Conservation (phyloP, 2,329 filamentous ascomycete genomes). For the Curvularia sp. region DNA sequence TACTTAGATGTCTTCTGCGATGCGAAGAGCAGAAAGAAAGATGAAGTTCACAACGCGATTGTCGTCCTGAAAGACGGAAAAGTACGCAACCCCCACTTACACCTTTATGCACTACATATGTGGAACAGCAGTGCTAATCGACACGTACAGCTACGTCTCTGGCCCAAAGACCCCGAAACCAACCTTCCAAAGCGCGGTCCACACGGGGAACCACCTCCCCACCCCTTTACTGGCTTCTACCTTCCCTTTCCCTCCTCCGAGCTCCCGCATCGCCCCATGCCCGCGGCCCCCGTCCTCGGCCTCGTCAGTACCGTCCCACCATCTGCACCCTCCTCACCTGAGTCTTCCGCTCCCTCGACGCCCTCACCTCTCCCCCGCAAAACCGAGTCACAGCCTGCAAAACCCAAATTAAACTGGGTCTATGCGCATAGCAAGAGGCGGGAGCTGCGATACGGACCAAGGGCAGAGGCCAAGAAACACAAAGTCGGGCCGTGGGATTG, state of each 20-base stretch:
- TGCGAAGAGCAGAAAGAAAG: constrained; percentile 43
- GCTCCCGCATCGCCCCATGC: constrained; percentile 44
- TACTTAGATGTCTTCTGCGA: constrained; percentile 58
- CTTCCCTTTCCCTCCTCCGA: constrained; percentile 57
- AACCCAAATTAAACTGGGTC: constrained; percentile 71
- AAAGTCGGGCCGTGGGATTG: constrained; percentile 83
- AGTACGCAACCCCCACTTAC: constrained; percentile 33
- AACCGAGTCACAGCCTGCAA: constrained; percentile 16
- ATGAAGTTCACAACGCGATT: constrained; percentile 53
- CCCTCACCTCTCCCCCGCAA: constrained; percentile 11
- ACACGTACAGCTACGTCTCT: constrained; percentile 42
- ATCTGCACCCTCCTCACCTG: not conserved
- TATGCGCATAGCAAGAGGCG: constrained; percentile 67
- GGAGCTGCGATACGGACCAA: constrained; percentile 69
- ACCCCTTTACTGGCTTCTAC: constrained; percentile 60
- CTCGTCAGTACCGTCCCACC: constrained; percentile 58
- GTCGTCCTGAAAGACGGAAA: constrained; percentile 56
- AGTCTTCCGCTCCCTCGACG: constrained; percentile 46
- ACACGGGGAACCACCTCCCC: constrained; percentile 41
- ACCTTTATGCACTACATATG: not conserved
- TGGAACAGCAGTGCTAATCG: not conserved
- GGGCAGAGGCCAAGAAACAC: constrained; percentile 75
- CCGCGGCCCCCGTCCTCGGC: constrained; percentile 52
- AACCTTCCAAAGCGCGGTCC: constrained; percentile 33
- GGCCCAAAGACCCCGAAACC: constrained; percentile 46